Evolutionary conservation across 495 filamentous ascomycete genomes (phyloP), one percentile per base, ranked within the genome.

Genomic region (Jackrogersella multiformis): DNA sequence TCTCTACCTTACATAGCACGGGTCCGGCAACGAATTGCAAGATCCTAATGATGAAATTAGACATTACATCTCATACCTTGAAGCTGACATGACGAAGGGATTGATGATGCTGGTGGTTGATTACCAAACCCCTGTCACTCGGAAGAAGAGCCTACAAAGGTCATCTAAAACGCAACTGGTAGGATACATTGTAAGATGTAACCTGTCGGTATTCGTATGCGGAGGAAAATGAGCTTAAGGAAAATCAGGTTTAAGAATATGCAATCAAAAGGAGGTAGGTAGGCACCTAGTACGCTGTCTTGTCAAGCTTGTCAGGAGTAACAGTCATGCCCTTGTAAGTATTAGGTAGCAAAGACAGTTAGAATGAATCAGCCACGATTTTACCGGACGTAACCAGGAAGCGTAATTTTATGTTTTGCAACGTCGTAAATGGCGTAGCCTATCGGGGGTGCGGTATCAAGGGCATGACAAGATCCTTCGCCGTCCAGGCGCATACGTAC

Each of bases 401-500:
- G 42, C 32, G 64, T 62, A 42, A 45, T 51, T 32, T 32, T 49
- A 58, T 55, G 46, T 62, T 60, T 61, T 70, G 56, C 39, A 62
- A 58, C 61, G 61, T 65, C 42, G 34, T 66, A 70, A 54, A 57
- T 57, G 35, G 45, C 57, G 61, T 44, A 52, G 36, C 44, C 56
- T 65, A 51, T 64, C 44, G 56, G 36, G 41, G 44, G 28, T 42
- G 49, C 49, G 26, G 66, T 55, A 46, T 63, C 45, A 53, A 59
- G 46, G 57, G 41, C 65, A 48, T 55, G 49, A 58, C 36, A 51
- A 56, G 42, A 69, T 69, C 61, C 67, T 66, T 70, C 61, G 67
- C 67, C 61, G 60, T 57, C 44, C 42, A 61, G 52, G 49, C 52
- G 67, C 67, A 65, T 66, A 26, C 42, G 26, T 30, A 30, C 26